Evolutionary conservation across 2,329 filamentous ascomycete species (phyloP).

Genomic region (Aureobasidium sp.): DNA sequence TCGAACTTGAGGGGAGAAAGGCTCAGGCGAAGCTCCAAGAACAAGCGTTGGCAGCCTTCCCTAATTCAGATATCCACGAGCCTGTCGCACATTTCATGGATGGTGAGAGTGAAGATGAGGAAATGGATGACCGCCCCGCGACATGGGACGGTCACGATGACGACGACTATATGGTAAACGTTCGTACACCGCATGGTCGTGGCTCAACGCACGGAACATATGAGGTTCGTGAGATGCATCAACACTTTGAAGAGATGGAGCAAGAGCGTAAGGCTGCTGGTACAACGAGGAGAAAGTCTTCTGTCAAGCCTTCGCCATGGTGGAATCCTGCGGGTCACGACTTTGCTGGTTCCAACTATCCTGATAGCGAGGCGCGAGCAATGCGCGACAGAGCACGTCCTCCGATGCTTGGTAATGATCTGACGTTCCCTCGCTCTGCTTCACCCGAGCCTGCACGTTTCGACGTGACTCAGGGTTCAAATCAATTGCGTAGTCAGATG

Average conservation of each 20-base stretch:
- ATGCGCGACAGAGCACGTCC: constrained; percentile 59
- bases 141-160: constrained; percentile 34
- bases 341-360: constrained; percentile 21
- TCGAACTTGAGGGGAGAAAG: constrained; percentile 72
- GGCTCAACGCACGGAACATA: constrained; percentile 60
- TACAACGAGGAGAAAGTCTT: constrained; percentile 24
- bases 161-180: constrained; percentile 27
- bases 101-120: constrained; percentile 41
- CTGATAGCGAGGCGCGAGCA: constrained; percentile 41
- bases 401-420: constrained; percentile 79
- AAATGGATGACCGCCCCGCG: constrained; percentile 32
- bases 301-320: constrained; percentile 29
- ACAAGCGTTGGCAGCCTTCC: constrained; percentile 67
- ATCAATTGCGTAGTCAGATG: constrained; percentile 44
- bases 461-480: constrained; percentile 61
- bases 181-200: constrained; percentile 38
- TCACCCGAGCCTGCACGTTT: constrained; percentile 82
- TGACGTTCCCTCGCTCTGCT: constrained; percentile 71
- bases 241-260: constrained; percentile 62
- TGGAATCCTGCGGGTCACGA: constrained; percentile 31
- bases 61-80: constrained; percentile 61
- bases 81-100: constrained; percentile 67
- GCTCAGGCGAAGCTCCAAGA: constrained; percentile 76
- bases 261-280: constrained; percentile 41
- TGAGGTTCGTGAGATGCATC: constrained; percentile 75